Base-by-base conservation (phyloP, 805 yeast species). In the Lipomyces orientalis region DNA sequence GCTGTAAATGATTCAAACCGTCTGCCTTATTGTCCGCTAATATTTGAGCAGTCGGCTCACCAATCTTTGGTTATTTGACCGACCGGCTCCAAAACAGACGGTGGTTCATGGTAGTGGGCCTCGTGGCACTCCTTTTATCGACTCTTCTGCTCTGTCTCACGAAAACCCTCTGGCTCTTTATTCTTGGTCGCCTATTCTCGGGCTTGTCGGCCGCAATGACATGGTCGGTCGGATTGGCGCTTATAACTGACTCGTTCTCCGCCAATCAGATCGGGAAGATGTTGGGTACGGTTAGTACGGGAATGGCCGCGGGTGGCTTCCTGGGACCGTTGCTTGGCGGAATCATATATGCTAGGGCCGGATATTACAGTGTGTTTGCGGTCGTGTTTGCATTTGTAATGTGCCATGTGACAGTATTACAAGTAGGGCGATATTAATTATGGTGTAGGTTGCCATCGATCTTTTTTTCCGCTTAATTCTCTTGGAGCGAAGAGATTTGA, bases 191-290 rank as follows among this genome's bases (percentile, higher is more conserved):
- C 25, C 51, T 75, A 6, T 60, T 78, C 19, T 80, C 78, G 59
- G 81, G 81, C 6, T 33, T 75, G 4, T 74, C 80, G 14, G 79
- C 73, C 22, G 77, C 76, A 6, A 67, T 77, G 9, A 78, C 77
- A n/a, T 78, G 81, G 81, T 72, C 77, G 2, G 78, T 75, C 7
- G 81, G 81, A 2, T 62, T 78, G 59, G 79, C 81, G 6, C 72
- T 78, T 31, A 54, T 78, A 12, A 70, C 75, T 10, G 72, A 78
- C 59, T 72, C 76, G 2, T 76, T 76, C 12, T 69, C 74, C 9
- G 72, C 74, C 7, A 75, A 74, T 19, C 67, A 74, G n/a, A 61
- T 78, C 12, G 81, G 78, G n/a, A 67, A 73, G 35, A 64, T 68
- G 31, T 67, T 78, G 75, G 75, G 79, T 29, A 68, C 73, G 58